Conservation (phyloP, 1,284 basidiomycete species). For the Trametes pubescens region DNA sequence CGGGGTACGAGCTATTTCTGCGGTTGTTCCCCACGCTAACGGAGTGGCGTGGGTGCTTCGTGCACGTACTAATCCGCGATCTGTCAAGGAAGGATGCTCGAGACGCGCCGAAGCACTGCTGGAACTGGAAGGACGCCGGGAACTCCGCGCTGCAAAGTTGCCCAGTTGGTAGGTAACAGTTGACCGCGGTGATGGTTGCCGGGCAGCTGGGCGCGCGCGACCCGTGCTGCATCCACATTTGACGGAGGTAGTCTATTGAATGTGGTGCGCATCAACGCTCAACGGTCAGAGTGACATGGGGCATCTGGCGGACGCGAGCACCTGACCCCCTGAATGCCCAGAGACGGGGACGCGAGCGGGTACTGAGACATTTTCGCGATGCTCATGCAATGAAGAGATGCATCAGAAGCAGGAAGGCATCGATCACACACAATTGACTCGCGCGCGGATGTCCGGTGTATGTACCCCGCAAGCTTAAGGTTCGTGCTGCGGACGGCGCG, state of each 20-base stretch:
- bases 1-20: slow-evolving; percentile 5
- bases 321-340: background rate
- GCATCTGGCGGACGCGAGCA: background rate
- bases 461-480: background rate
- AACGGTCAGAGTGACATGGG: background rate
- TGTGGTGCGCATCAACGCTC: too few species aligned
- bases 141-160: background rate
- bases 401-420: background rate
- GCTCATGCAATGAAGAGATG: background rate
- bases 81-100: background rate
- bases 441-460: background rate
- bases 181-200: slow-evolving; percentile 3
- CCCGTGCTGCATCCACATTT: background rate
- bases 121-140: background rate
- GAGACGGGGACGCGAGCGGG: background rate
- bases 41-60: background rate
- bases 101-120: background rate
- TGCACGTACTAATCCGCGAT: background rate
- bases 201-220: background rate
- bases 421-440: background rate
- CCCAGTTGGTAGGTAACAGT: background rate
- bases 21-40: background rate
- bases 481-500: background rate
- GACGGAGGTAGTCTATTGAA: background rate
- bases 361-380: slow-evolving; percentile 5